phyloP scores from a whole-genome alignment of 148 eudicot species.

The Vaccinium darrowii region DNA sequence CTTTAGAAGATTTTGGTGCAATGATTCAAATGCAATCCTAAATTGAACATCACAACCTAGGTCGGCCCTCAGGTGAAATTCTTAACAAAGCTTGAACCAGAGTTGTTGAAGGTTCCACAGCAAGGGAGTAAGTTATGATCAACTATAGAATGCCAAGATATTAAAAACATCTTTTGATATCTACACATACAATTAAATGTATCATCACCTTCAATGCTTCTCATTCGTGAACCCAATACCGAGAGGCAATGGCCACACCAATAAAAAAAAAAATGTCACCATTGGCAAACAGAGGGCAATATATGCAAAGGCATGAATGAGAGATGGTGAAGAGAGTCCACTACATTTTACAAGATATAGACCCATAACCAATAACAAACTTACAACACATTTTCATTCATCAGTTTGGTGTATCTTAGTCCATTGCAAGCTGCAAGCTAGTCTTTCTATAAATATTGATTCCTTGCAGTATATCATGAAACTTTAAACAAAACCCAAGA shows the following conservation, averaged over 20 bases:
- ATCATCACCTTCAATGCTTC: neutral
- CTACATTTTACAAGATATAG: neutral
- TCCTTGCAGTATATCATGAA: neutral
- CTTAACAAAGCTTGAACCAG: too few species aligned
- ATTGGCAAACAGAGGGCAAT: neutral
- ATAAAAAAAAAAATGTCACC: neutral
- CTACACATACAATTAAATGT: neutral
- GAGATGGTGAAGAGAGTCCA: neutral
- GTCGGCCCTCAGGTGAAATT: too few species aligned
- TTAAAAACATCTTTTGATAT: neutral
- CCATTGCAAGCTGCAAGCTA: too few species aligned
- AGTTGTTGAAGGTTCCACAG: neutral
- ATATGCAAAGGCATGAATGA: neutral
- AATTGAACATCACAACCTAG: too few species aligned
- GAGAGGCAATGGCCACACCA: neutral
- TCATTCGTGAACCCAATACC: neutral
- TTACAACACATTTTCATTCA: neutral
- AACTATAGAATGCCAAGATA: neutral
- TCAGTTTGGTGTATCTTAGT: neutral
- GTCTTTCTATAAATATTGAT: neutral
- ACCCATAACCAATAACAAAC: neutral
- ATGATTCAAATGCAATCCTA: neutral
- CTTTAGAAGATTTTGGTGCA: neutral
- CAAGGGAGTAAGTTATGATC: neutral
- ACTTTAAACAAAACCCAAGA: too few species aligned